Conservation (phyloP, 2,329 filamentous ascomycete species). For the Epichloe sp. region DNA sequence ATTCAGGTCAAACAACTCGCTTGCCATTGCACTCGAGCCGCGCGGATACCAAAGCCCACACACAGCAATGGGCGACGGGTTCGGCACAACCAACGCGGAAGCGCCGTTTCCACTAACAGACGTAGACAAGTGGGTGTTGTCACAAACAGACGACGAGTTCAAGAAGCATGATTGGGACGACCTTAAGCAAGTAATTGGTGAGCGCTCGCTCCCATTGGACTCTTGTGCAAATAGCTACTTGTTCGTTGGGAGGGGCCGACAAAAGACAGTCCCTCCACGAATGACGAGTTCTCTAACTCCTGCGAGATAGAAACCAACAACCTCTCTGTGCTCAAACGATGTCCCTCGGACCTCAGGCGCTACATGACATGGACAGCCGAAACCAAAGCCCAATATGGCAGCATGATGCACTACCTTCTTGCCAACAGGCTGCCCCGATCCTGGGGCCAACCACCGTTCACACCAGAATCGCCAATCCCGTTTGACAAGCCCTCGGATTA, state of each 20-base stretch:
- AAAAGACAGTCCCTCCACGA: not conserved
- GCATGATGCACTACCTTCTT: constrained; percentile 67
- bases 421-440: constrained; percentile 50
- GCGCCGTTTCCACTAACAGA: constrained; percentile 47
- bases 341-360: constrained; percentile 64
- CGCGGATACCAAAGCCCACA: not conserved
- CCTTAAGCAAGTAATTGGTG: constrained; percentile 54
- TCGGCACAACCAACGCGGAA: constrained; percentile 20
- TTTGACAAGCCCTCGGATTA: constrained; percentile 44
- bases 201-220: constrained; percentile 10
- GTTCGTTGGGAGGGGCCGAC: no score
- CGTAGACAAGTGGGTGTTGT: constrained; percentile 43
- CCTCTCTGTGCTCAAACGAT: constrained; percentile 63
- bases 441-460: constrained; percentile 53
- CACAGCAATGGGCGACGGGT: constrained; percentile 27
- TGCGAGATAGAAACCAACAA: constrained; percentile 34
- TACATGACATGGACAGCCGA: constrained; percentile 68
- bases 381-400: constrained; percentile 61
- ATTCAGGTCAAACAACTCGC: no score
- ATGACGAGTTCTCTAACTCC: not conserved
- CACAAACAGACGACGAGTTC: constrained; percentile 58
- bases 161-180: constrained; percentile 60
- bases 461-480: constrained; percentile 33
- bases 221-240: no score
- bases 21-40: not conserved